A percentile compares a stretch with the other conserved stretches of the same genome.
Evolutionary conservation across 2,329 filamentous ascomycete species (phyloP).

Genomic region (Alternaria gansuensis): DNA sequence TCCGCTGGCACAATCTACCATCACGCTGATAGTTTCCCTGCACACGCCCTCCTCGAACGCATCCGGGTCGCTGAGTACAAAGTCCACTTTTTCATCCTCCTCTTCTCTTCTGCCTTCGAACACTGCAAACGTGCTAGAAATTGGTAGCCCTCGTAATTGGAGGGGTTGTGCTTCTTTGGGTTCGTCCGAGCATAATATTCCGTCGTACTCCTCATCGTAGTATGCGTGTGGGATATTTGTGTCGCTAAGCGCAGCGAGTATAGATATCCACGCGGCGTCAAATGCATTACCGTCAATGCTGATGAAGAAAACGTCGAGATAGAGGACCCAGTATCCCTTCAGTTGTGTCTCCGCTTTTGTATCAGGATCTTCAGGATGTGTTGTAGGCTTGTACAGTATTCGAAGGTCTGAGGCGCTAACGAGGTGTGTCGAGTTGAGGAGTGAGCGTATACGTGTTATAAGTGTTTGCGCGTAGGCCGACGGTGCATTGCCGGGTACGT

Average conservation of each 20-base stretch:
- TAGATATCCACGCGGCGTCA: slow-evolving; percentile 86
- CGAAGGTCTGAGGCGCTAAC: slow-evolving; percentile 73
- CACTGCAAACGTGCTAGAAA: slow-evolving; percentile 80
- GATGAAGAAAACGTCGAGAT: slow-evolving; percentile 94
- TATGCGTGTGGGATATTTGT: slow-evolving; percentile 79
- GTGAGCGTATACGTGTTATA: slow-evolving; percentile 78
- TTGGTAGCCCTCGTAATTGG: slow-evolving; percentile 70
- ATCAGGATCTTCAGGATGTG: slow-evolving; percentile 56
- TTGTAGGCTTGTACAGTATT: slow-evolving; percentile 70
- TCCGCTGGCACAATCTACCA: slow-evolving; percentile 70
- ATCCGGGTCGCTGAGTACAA: slow-evolving; percentile 89
- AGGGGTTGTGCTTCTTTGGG: slow-evolving; percentile 65
- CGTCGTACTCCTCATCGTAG: slow-evolving; percentile 85
- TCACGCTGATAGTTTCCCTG: slow-evolving; percentile 80
- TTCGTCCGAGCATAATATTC: slow-evolving; percentile 75
- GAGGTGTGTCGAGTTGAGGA: slow-evolving; percentile 76
- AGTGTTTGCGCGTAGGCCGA: slow-evolving; percentile 83
- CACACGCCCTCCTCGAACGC: slow-evolving; percentile 87
- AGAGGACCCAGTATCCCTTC: slow-evolving; percentile 93
- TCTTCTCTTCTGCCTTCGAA: slow-evolving; percentile 63
- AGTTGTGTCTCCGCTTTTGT: slow-evolving; percentile 63
- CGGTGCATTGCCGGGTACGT: slow-evolving; percentile 84
- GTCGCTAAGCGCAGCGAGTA: slow-evolving; percentile 80
- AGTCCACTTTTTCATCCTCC: slow-evolving; percentile 58
- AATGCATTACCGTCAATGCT: slow-evolving; percentile 92